Base-by-base conservation (phyloP, 768 basidiomycete genomes). In the Pisolithus orientalis region DNA sequence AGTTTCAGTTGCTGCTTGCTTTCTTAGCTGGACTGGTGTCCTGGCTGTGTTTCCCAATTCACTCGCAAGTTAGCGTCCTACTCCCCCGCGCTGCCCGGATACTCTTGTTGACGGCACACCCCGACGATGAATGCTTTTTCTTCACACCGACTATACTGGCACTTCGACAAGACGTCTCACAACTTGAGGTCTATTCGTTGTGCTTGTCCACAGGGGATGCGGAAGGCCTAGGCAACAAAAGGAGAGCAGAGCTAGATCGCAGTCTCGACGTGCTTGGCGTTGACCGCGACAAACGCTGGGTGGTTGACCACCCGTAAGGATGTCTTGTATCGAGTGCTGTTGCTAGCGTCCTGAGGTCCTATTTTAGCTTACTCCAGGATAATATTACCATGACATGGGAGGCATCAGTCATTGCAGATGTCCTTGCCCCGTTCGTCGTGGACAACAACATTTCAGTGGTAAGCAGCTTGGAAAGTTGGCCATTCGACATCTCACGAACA, bases 111-210 rank as follows among this genome's bases (percentile, higher is more conserved):
- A 95, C 94, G 0, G 92, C 94, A 27, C 94, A 97, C 64, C 94
- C 94, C 2, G 94, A 96, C 64, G 94, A 97, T 65, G 94, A 96
- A 71, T 84, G 83, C 65, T 80, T 94, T 77, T 97, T 97, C 76
- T 97, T 97, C 65, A 83, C 84, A 4, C 94, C 94, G 0, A 93
- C 90, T 0, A 66, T 95, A 13, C 70, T 85, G 31, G 75, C 78
- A 2, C 73, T 94, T 31, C 57, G 44, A 39, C 53, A 62, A 32
- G 32, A 55, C 38, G 50, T 54, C 38, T 44, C 49, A 24, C 51
- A 55, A 2, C 57, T 64, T 17, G 69, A 78, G 21, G 62, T 87
- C 0, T 80, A 72, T 57, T 87, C 80, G 0, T 62, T 94, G 16
- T 93, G 90, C 53, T 62, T 97, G 50, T 93, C 90, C 5, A 72